phyloP scores from a whole-genome alignment of 805 yeast species.

The Spathaspora sp. region DNA sequence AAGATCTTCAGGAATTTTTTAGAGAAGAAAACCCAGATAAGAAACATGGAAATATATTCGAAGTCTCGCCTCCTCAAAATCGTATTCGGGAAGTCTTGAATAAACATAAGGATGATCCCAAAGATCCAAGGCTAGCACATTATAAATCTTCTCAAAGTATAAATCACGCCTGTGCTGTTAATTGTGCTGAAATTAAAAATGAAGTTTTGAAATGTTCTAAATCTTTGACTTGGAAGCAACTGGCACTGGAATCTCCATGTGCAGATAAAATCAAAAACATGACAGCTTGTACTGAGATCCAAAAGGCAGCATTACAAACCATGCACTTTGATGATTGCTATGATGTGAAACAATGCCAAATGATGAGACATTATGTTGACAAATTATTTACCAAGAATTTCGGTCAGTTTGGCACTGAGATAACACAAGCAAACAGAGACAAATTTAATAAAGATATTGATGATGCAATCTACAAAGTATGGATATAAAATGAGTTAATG shows the following conservation, averaged over 20 bases:
- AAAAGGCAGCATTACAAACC: conserved; percentile 28
- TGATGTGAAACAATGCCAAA: conserved; percentile 30
- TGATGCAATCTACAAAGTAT: conserved; percentile 24
- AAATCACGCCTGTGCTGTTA: conserved; percentile 25
- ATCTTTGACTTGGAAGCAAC: conserved; percentile 21
- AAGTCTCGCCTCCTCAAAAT: conserved; percentile 21
- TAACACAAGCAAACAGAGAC: conserved; percentile 19
- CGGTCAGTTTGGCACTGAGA: conserved; percentile 34
- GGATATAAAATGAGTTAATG: conserved; percentile 19
- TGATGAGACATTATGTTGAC: conserved; percentile 34
- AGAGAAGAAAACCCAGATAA: conserved; percentile 25
- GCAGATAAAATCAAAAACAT: conserved; percentile 23
- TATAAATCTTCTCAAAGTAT: conserved; percentile 26
- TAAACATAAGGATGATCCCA: conserved; percentile 11
- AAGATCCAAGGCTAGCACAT: conserved; percentile 24
- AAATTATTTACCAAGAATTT: conserved; percentile 30
- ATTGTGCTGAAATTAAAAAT: conserved; percentile 39
- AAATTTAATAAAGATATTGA: conserved; percentile 29
- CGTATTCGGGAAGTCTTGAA: conserved; percentile 23
- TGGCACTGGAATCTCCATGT: conserved; percentile 17
- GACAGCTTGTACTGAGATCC: conserved; percentile 31
- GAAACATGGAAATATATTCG: conserved; percentile 19
- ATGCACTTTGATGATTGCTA: conserved; percentile 36
- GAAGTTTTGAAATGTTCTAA: conserved; percentile 34
- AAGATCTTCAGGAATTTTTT: conserved; percentile 28